These are phyloP conservation scores for Termitomyces sp. DNA, from an alignment of 768 basidiomycete species.

Conservation along the genomic window DNA sequence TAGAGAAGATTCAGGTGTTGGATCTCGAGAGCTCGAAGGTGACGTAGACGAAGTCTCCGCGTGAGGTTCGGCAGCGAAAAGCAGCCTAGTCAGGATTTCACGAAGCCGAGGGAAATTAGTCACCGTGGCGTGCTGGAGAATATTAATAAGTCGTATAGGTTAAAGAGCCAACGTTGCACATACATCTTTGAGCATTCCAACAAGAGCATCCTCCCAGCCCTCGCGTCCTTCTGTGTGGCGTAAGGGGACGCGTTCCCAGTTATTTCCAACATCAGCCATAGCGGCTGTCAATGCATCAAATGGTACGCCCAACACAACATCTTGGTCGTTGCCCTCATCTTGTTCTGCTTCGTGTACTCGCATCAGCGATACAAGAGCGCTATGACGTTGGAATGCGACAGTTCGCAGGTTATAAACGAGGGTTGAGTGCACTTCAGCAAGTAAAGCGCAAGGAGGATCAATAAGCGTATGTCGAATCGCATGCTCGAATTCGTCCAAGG, in stretches of 20 bases:
- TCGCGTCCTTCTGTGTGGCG: constrained; percentile 71
- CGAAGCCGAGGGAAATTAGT: constrained; percentile 72
- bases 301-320: constrained; percentile 48
- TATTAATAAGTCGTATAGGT: neutral
- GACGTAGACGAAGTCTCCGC: constrained; percentile 43
- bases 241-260: constrained; percentile 80
- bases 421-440: constrained; percentile 86
- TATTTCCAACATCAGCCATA: constrained; percentile 81
- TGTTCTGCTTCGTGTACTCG: constrained; percentile 41
- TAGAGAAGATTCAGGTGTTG: constrained; percentile 43
- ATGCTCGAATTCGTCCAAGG: constrained; percentile 90
- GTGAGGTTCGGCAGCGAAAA: constrained; percentile 65
- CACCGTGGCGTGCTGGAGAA: constrained; percentile 65
- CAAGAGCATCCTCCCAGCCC: constrained; percentile 90
- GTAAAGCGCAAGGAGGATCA: constrained; percentile 72
- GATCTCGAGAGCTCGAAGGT: constrained; percentile 42
- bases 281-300: constrained; percentile 63
- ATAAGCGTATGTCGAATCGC: constrained; percentile 73
- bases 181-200: constrained; percentile 89
- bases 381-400: constrained; percentile 72
- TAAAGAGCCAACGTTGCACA: constrained; percentile 31
- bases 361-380: constrained; percentile 67
- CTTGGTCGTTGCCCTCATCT: constrained; percentile 40
- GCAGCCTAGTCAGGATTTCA: constrained; percentile 65
- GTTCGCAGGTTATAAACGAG: constrained; percentile 91